Evolutionary conservation across 306 rosid species (phyloP), one percentile per base, ranked within the genome.

Genomic region (Lupinus albus): DNA sequence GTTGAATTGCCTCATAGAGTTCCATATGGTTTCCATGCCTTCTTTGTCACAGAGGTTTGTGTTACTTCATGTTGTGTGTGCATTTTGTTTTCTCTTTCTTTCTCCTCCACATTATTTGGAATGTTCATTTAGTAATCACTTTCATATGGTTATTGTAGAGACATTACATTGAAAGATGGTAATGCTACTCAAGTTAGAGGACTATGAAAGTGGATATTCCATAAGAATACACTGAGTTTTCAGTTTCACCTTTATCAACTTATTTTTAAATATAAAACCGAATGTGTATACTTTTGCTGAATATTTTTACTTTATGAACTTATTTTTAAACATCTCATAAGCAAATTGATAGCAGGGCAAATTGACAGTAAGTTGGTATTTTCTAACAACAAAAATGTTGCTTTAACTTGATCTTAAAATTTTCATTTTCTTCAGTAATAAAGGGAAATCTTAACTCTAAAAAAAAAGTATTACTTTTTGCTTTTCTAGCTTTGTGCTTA

Each of bases 11-110:
- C 96, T 2, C 82, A 79, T 2, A 78, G 96, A 82, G 95, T 88
- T 80, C 98, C 98, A 17, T 85, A 85, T 48, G 96, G 98, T 56
- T 89, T 92, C 68, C 98, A 89, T 80, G 96, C 96, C 72, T 84
- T 89, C 82, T 92, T 89, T 64, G 89, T 89, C 41, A 80, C 95
- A 20, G 91, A 89, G 96, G 98, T 92, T 64, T 70, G 93, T 66
- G 77, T 79, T 49, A 36, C 66, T 35, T 60, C 65, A 17, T 5
- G 20, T 44, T 46, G 47, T 42, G 14, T 71, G n/a, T 42, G 56
- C 21, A 14, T 64, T 49, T 70, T 44, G 52, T 51, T 32, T 17
- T 16, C 57, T 20, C 12, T 17, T 14, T 63, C 57, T 17, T 47
- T 60, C 53, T 32, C 53, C 20, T 14, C 10, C 71, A 21, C 32